Evolutionary conservation across 176 grass and related monocot genomes (phyloP).

Genomic region (Juncus effusus): DNA sequence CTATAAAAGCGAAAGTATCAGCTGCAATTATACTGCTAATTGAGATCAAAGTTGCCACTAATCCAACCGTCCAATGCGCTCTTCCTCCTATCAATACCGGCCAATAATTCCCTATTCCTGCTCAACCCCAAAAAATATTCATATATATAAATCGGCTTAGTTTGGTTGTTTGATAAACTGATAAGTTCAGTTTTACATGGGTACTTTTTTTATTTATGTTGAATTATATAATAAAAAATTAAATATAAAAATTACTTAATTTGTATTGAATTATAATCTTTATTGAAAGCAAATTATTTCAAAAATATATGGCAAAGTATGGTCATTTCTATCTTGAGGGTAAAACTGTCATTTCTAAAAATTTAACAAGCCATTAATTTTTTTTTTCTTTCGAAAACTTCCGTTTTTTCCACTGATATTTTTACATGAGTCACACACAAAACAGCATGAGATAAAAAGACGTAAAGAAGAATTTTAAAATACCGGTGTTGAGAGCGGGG

Average conservation of each 20-base stretch:
- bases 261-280: too few relatives aligned
- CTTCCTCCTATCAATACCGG: constrained; percentile 83
- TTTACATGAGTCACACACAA: background rate
- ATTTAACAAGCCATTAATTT: background rate
- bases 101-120: constrained; percentile 68
- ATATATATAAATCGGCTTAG: background rate
- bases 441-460: constrained; percentile 2
- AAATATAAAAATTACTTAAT: too few relatives aligned
- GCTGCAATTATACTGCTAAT: constrained; percentile 96
- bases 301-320: too few relatives aligned
- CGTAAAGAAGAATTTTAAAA: background rate
- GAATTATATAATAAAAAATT: too few relatives aligned
- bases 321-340: too few relatives aligned
- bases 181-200: too few relatives aligned
- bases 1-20: constrained; percentile 88
- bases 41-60: constrained; percentile 88
- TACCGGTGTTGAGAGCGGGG: constrained; percentile 92
- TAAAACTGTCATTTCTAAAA: too few relatives aligned
- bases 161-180: too few relatives aligned
- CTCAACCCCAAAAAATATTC: constrained; percentile 20
- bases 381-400: background rate
- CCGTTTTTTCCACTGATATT: background rate
- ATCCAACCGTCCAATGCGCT: constrained; percentile 93
- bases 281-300: too few relatives aligned
- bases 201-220: too few relatives aligned